Evolutionary conservation across 2,329 filamentous ascomycete species (phyloP).

Genomic region (Aspergillus pseudoviridinutans): DNA sequence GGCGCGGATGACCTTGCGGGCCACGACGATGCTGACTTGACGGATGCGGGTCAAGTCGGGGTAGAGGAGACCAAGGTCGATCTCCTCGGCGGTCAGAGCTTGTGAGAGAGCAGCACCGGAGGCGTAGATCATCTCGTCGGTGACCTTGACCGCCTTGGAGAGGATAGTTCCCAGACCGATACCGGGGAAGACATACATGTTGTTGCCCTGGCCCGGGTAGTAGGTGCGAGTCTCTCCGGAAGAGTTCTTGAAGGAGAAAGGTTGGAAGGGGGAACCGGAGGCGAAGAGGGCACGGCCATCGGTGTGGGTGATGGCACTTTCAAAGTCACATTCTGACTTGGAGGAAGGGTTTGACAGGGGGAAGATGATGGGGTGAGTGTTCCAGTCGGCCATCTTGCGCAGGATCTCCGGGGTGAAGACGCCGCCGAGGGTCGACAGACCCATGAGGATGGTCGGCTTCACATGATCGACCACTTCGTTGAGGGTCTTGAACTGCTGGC

Average conservation of each 20-base stretch:
- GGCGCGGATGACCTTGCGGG: conserved; percentile 88
- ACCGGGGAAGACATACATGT: conserved; percentile 94
- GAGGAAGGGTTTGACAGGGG: conserved; percentile 92
- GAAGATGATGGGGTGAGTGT: conserved; percentile 86
- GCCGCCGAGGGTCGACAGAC: conserved; percentile 88
- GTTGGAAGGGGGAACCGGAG: conserved; percentile 86
- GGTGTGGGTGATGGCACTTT: conserved; percentile 86
- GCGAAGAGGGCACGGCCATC: conserved; percentile 91
- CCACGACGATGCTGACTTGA: conserved; percentile 80
- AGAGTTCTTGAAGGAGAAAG: conserved; percentile 61
- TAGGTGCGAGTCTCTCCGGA: conserved; percentile 61
- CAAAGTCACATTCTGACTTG: conserved; percentile 97
- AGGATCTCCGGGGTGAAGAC: conserved; percentile 89
- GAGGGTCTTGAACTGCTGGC: conserved; percentile 68
- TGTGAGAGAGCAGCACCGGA: conserved; percentile 77
- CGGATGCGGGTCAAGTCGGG: conserved; percentile 86
- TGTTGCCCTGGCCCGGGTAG: conserved; percentile 73
- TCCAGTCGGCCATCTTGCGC: conserved; percentile 57
- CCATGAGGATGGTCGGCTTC: conserved; percentile 90
- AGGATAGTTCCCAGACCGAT: conserved; percentile 92
- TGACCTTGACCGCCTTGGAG: conserved; percentile 79
- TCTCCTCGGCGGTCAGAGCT: conserved; percentile 75
- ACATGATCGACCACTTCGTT: conserved; percentile 93
- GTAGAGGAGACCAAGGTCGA: conserved; percentile 81
- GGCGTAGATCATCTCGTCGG: conserved; percentile 95